phyloP scores from a whole-genome alignment of 192 early-diverging fungal species.

The Rhizoclosmatium globosum region DNA sequence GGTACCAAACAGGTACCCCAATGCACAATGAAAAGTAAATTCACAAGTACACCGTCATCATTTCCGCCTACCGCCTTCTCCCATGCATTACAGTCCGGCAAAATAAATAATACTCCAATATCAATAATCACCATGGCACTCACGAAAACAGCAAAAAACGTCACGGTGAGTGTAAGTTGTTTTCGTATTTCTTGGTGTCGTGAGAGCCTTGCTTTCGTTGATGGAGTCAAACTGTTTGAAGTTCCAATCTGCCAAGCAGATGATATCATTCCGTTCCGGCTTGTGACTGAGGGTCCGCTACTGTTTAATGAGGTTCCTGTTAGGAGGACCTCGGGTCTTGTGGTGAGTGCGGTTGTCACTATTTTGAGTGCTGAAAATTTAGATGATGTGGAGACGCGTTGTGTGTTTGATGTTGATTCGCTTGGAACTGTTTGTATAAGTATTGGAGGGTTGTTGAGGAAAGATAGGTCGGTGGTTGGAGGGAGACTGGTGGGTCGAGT shows the following conservation, averaged over 20 bases:
- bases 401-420: neutral
- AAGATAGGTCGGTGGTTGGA: no score
- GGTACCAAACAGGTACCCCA: neutral
- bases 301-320: no score
- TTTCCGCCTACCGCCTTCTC: neutral
- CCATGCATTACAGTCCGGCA: no score
- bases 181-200: neutral
- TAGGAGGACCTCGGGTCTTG: no score
- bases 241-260: no score
- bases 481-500: no score
- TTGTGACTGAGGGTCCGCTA: no score
- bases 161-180: neutral
- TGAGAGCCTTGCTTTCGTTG: neutral
- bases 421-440: conserved; percentile 1
- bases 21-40: neutral
- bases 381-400: neutral
- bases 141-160: neutral
- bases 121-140: neutral
- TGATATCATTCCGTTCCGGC: no score
- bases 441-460: neutral
- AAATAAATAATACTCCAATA: neutral
- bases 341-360: no score
- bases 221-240: no score
- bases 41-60: neutral
- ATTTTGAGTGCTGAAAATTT: no score